Base-by-base conservation (phyloP, 2,329 filamentous ascomycete genomes). In the Phyllosticta citrichinensis region DNA sequence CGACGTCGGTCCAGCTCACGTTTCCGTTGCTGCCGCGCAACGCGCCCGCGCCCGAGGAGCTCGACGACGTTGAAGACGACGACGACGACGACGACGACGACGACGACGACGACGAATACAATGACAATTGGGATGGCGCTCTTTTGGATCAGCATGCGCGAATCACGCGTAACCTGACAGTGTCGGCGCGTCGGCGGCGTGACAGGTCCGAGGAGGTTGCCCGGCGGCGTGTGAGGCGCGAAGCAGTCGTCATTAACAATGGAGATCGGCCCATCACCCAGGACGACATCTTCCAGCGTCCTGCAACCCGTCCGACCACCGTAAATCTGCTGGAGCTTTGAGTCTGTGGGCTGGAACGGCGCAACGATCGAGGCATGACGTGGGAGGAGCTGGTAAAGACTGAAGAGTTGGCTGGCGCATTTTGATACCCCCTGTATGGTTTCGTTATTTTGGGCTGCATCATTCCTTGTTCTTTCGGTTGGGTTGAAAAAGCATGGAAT, bases 161-260 rank as follows among this genome's bases (percentile, higher is more conserved):
- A 12, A 9, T 52, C 12, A 64, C 27, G 60, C 64, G 53, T 47
- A 62, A 33, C 74, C 68, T 77, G 59, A 67, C 73, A 30, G 69
- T 79, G 63, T 81, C 53, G n/a, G 27, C 58, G 4, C 40, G 57
- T 19, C 54, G 54, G 22, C 30, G 54, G 2, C 25, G 83, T 62
- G 81, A 84, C 70, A 84, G 79, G 62, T 78, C 75, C 6, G 85
- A 85, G 69, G 89, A 93, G 71, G 86, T 89, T 68, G 83, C 87
- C 58, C 78, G 92, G 63, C 80, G 91, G 63, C 82, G 91, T 65
- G 82, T 89, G 56, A 83, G 93, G 69, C 82, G 91, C 65, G 91
- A 96, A 76, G 91, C 91, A 4, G 92, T 97, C 83, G 91, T 97
- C 20, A 78, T 96, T 61, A 93, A 91, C 68, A 91, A 96, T 68